A percentile compares a stretch with the other conserved stretches of the same genome.
phyloP scores from a whole-genome alignment of 2,329 filamentous ascomycete species.

The Cyphellophora europaea region DNA sequence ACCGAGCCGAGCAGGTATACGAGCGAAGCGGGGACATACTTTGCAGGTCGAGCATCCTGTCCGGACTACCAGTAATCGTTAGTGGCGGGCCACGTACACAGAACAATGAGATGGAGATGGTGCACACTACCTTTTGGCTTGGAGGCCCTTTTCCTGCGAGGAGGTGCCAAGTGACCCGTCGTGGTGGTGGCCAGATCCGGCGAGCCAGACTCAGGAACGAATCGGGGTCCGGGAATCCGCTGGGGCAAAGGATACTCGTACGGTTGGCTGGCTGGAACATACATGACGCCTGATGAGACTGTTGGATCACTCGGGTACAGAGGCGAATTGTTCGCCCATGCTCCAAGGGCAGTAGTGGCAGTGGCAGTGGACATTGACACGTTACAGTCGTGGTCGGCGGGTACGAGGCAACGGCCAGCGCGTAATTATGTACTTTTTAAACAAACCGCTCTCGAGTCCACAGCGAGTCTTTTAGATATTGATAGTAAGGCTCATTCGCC shows the following conservation, averaged over 20 bases:
- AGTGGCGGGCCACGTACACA: neutral
- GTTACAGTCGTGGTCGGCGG: too few species aligned
- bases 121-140: slow-evolving; percentile 16
- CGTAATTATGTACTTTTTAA: too few species aligned
- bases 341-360: neutral
- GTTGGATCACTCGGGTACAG: neutral
- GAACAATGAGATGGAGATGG: neutral
- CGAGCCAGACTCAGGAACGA: neutral
- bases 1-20: neutral
- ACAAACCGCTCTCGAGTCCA: too few species aligned
- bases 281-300: neutral
- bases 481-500: too few species aligned
- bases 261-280: neutral
- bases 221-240: neutral
- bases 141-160: slow-evolving; percentile 19
- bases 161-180: slow-evolving; percentile 29
- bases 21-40: slow-evolving; percentile 8
- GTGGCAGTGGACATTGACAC: too few species aligned
- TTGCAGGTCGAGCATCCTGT: slow-evolving; percentile 20
- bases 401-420: too few species aligned
- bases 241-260: neutral
- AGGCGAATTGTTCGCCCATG: neutral
- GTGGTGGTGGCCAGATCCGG: slow-evolving; percentile 26
- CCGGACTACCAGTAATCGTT: slow-evolving; percentile 7
- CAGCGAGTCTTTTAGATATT: too few species aligned